phyloP scores from a whole-genome alignment of 2,329 filamentous ascomycete genomes.

The Amauroascus niger region DNA sequence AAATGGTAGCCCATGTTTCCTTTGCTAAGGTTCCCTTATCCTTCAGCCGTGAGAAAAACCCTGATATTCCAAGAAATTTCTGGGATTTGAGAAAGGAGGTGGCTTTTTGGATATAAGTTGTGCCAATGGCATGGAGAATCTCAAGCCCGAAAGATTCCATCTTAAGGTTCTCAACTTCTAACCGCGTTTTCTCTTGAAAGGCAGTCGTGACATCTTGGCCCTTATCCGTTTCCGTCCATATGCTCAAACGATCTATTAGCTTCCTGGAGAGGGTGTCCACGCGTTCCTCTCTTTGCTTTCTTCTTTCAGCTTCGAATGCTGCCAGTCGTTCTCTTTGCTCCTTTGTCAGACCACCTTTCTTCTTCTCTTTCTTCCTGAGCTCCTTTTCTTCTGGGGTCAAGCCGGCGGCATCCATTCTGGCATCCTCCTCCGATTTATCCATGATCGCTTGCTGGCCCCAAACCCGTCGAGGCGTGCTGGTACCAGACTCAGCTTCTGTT shows the following conservation, averaged over 20 bases:
- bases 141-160: conserved; percentile 98
- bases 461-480: conserved; percentile 42
- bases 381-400: conserved; percentile 66
- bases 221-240: conserved; percentile 98
- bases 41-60: conserved; percentile 87
- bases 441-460: conserved; percentile 78
- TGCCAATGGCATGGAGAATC: conserved; percentile 87
- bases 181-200: conserved; percentile 85
- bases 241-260: conserved; percentile 75
- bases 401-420: conserved; percentile 53
- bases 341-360: conserved; percentile 64
- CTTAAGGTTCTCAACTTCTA: conserved; percentile 96
- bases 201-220: conserved; percentile 70
- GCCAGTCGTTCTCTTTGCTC: conserved; percentile 88
- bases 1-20: conserved; percentile 97
- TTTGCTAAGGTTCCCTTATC: conserved; percentile 96
- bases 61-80: conserved; percentile 90
- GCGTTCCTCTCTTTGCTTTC: conserved; percentile 74
- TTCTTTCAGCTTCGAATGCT: conserved; percentile 78
- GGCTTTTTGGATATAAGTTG: conserved; percentile 81
- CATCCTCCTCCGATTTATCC: conserved; percentile 74
- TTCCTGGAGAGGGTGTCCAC: conserved; percentile 76
- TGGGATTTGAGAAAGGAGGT: conserved; percentile 84
- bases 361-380: conserved; percentile 72
- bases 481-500: conserved; percentile 30